Percentiles rank a stretch among this genome's conserved stretches.
phyloP scores from a whole-genome alignment of 1,284 basidiomycete genomes.

The Cutaneotrichosporon arboriforme region DNA sequence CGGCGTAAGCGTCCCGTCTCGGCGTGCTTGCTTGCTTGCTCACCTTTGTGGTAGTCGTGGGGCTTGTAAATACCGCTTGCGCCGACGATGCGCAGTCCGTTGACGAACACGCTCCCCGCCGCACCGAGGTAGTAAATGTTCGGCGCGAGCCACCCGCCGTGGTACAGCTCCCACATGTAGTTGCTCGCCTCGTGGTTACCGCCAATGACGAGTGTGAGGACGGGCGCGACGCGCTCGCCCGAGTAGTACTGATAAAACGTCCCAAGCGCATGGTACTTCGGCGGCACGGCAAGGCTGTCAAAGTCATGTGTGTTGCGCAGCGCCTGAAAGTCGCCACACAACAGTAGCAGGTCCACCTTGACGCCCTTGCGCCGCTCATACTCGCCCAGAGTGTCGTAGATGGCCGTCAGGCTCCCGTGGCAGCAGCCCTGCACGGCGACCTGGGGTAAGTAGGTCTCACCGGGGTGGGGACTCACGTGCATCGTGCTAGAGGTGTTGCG shows the following conservation, averaged over 20 bases:
- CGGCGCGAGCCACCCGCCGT: conserved; percentile 92
- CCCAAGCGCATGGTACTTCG: conserved; percentile 79
- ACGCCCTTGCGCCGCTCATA: conserved; percentile 61
- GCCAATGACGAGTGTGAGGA: conserved; percentile 90
- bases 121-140: conserved; percentile 96
- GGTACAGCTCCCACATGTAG: conserved; percentile 96
- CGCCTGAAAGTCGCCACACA: conserved; percentile 85
- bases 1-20: background rate
- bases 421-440: conserved; percentile 93
- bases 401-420: conserved; percentile 80
- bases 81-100: conserved; percentile 80
- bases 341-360: conserved; percentile 75
- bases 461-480: background rate
- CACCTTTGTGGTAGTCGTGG: conserved; percentile 71
- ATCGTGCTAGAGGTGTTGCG: background rate
- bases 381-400: conserved; percentile 69
- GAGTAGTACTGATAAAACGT: conserved; percentile 89
- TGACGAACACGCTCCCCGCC: conserved; percentile 81
- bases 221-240: conserved; percentile 70
- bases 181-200: conserved; percentile 98
- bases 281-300: conserved; percentile 81
- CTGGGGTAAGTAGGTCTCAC: conserved; percentile 51
- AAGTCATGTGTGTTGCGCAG: conserved; percentile 81
- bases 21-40: conserved; percentile 24
- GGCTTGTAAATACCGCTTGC: conserved; percentile 88